These are phyloP conservation scores for Wickerhamiella domercqiae DNA, from an alignment of 805 yeast genomes.

Conservation along the genomic window DNA sequence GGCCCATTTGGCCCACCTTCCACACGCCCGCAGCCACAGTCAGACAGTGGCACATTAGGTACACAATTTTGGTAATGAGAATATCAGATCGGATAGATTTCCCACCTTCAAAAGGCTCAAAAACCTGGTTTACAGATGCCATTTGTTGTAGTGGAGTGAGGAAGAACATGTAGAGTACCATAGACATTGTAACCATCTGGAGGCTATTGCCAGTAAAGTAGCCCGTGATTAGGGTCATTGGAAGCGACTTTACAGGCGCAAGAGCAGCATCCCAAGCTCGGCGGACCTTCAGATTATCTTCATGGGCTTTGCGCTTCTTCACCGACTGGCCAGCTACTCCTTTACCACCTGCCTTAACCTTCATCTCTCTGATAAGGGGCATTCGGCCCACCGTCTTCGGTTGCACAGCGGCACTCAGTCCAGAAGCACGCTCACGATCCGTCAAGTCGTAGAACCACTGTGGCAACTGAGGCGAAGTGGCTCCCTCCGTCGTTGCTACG, in stretches of 20 bases:
- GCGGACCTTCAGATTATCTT: slow-evolving; percentile 24
- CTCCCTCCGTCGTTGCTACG: too few relatives aligned
- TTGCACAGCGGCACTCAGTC: slow-evolving; percentile 4
- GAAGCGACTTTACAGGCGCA: slow-evolving; percentile 71
- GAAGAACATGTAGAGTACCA: slow-evolving; percentile 70
- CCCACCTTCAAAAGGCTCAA: slow-evolving; percentile 26
- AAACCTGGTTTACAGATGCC: slow-evolving; percentile 38
- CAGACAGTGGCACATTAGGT: slow-evolving; percentile 33
- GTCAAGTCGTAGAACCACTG: slow-evolving; percentile 20
- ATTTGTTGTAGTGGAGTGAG: slow-evolving; percentile 60
- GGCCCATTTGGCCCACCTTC: slow-evolving; percentile 77
- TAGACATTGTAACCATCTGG: slow-evolving; percentile 81
- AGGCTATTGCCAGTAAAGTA: slow-evolving; percentile 85
- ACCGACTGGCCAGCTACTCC: too few relatives aligned
- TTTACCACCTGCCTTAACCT: not conserved
- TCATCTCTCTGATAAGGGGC: not conserved
- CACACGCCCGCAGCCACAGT: slow-evolving; percentile 64
- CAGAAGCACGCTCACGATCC: slow-evolving; percentile 14
- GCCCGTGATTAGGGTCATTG: slow-evolving; percentile 80
- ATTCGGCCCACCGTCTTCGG: slow-evolving; percentile 5
- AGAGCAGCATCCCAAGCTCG: slow-evolving; percentile 80
- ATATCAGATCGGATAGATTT: slow-evolving; percentile 18
- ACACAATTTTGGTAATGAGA: slow-evolving; percentile 32
- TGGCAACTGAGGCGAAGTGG: slow-evolving; percentile 11
- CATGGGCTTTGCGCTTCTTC: slow-evolving; percentile 11